These are phyloP conservation scores for Leptosphaerulina australis DNA, from an alignment of 2,329 filamentous ascomycete species.

Conservation along the genomic window DNA sequence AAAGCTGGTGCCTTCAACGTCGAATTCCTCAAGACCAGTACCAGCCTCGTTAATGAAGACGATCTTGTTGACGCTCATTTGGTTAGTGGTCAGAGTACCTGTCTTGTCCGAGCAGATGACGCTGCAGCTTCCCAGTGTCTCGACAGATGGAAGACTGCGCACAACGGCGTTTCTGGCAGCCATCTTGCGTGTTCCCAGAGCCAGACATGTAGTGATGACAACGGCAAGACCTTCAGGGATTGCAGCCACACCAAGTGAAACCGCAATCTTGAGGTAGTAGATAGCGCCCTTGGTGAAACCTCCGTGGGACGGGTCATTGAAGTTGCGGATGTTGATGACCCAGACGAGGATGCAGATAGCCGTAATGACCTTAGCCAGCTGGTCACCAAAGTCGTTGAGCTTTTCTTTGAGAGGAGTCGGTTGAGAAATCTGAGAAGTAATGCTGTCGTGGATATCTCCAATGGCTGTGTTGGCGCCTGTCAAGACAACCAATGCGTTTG, in stretches of 20 bases:
- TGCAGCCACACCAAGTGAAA: constrained; percentile 95
- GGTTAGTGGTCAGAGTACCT: constrained; percentile 95
- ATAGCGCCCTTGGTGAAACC: constrained; percentile 96
- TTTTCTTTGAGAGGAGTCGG: constrained; percentile 98
- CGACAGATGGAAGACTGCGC: constrained; percentile 91
- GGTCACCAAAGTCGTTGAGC: constrained; percentile 96
- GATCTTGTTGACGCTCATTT: constrained; percentile 97
- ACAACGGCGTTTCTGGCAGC: constrained; percentile 98
- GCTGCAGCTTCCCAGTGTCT: constrained; percentile 97
- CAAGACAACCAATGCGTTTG: constrained; percentile 85
- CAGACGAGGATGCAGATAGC: constrained; percentile 95
- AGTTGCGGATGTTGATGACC: constrained; percentile 98
- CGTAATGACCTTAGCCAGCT: constrained; percentile 95
- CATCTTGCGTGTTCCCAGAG: constrained; percentile 97
- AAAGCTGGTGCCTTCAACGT: constrained; percentile 92
- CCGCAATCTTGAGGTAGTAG: constrained; percentile 99
- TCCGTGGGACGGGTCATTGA: constrained; percentile 91
- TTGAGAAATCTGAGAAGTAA: constrained; percentile 95
- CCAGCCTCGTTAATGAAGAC: constrained; percentile 80
- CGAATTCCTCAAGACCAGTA: constrained; percentile 78
- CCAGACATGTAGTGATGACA: constrained; percentile 98
- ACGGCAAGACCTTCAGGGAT: constrained; percentile 97
- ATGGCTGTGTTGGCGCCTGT: constrained; percentile 93
- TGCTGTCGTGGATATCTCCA: constrained; percentile 98
- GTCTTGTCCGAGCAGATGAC: constrained; percentile 99